Evolutionary conservation across 164 flowering plant genomes (phyloP).

Genomic region (Annona cherimola): DNA sequence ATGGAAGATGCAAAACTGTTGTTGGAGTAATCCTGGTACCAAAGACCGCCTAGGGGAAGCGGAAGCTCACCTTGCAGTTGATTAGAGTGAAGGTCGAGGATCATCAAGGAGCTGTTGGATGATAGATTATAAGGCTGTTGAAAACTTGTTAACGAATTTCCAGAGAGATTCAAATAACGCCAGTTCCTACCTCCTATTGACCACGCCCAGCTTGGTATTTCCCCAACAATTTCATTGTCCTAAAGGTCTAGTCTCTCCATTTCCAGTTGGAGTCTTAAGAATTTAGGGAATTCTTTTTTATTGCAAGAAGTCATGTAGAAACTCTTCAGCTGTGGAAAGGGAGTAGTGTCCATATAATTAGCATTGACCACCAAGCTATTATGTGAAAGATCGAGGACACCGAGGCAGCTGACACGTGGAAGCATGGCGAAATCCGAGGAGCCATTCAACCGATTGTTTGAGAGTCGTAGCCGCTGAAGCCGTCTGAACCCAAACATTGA

Average conservation of each 20-base stretch:
- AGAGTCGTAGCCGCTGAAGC: slow-evolving; percentile 18
- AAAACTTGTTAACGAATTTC: slow-evolving; percentile 13
- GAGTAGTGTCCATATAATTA: not conserved
- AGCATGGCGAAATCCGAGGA: slow-evolving; percentile 11
- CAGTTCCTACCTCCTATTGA: slow-evolving; percentile 9
- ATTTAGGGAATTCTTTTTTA: slow-evolving; percentile 20
- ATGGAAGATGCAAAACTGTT: slow-evolving; percentile 32
- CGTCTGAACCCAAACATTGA: slow-evolving; percentile 18
- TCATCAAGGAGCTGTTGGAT: no score
- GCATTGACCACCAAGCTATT: slow-evolving; percentile 13
- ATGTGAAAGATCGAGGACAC: slow-evolving; percentile 27
- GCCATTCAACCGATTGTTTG: slow-evolving; percentile 29
- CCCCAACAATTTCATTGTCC: slow-evolving; percentile 30
- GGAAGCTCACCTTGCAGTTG: no score
- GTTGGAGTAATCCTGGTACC: slow-evolving; percentile 26
- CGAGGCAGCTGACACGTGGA: slow-evolving; percentile 14
- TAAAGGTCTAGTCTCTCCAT: slow-evolving; percentile 35
- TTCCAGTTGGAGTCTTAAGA: not conserved
- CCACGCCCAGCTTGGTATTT: slow-evolving; percentile 40
- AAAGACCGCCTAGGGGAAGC: slow-evolving; percentile 15
- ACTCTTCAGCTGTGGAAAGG: slow-evolving; percentile 19
- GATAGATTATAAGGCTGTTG: not conserved
- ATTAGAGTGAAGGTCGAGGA: slow-evolving; percentile 17
- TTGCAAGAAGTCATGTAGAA: slow-evolving; percentile 37
- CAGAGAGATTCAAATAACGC: slow-evolving; percentile 29